Conservation (phyloP, 2,329 filamentous ascomycete genomes). For the Botrytis elliptica region DNA sequence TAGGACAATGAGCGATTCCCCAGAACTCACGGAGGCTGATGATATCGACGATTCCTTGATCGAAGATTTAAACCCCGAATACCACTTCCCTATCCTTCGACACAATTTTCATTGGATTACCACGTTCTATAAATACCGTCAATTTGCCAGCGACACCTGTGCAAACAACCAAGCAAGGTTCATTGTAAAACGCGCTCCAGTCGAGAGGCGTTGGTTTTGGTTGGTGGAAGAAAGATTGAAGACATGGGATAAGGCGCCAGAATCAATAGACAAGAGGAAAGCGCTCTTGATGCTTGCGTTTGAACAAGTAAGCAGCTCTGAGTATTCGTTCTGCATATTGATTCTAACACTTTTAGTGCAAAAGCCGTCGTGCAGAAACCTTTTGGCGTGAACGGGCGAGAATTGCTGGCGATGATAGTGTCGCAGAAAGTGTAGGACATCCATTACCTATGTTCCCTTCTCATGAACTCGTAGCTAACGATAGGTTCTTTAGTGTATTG, state of each 20-base stretch:
- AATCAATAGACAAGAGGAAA: background rate
- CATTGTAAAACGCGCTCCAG: background rate
- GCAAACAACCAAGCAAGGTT: background rate
- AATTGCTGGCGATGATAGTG: background rate
- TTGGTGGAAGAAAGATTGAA: background rate
- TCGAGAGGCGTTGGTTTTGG: background rate
- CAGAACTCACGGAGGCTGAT: no score
- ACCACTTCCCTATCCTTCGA: accelerated
- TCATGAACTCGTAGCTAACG: background rate
- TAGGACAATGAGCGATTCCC: no score
- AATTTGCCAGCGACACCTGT: background rate
- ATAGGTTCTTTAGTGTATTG: accelerated
- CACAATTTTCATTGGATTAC: background rate
- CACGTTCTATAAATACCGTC: accelerated
- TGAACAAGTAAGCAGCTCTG: background rate
- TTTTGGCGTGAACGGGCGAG: background rate
- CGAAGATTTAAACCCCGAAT: accelerated
- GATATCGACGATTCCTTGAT: no score
- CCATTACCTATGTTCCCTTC: no score
- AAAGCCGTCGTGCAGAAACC: background rate
- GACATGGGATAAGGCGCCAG: background rate
- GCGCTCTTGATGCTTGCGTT: background rate
- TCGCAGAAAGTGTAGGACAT: background rate
- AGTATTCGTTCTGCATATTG: background rate
- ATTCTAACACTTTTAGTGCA: background rate